Evolutionary conservation across 2,329 filamentous ascomycete genomes (phyloP).

Genomic region (Capronia epimyces): DNA sequence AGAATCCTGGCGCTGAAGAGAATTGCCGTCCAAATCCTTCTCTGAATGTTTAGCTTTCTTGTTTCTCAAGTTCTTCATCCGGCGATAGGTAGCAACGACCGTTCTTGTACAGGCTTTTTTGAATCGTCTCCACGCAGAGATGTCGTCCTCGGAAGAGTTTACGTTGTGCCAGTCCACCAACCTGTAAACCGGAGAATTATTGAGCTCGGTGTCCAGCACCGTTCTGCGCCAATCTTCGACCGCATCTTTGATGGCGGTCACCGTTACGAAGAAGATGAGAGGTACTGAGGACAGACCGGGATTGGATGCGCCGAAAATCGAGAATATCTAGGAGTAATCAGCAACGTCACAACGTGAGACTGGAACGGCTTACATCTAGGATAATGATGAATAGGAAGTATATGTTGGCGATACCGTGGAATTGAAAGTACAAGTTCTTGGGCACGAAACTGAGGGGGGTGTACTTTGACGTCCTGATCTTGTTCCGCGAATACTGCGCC

Average conservation of each 20-base stretch:
- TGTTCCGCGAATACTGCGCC: conserved; percentile 75
- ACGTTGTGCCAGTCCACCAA: conserved; percentile 86
- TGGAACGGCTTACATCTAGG: conserved; percentile 65
- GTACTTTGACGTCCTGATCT: conserved; percentile 97
- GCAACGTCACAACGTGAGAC: conserved; percentile 1
- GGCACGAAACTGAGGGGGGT: conserved; percentile 91
- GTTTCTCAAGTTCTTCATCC: conserved; percentile 37
- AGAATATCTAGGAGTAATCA: conserved; percentile 65
- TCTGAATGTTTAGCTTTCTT: conserved; percentile 46
- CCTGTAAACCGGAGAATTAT: conserved; percentile 91
- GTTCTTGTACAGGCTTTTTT: conserved; percentile 78
- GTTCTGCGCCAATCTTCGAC: conserved; percentile 94
- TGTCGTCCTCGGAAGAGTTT: conserved; percentile 80
- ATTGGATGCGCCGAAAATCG: conserved; percentile 88
- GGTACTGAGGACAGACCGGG: conserved; percentile 86
- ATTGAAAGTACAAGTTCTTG: conserved; percentile 96
- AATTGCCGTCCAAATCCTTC: conserved; percentile 47
- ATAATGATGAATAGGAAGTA: conserved; percentile 98
- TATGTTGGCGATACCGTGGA: conserved; percentile 96
- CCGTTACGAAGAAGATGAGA: conserved; percentile 80
- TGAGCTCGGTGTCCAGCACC: conserved; percentile 83
- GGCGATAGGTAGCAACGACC: conserved; percentile 51
- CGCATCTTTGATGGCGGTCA: conserved; percentile 90
- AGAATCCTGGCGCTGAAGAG: conserved; percentile 55
- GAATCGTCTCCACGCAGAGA: conserved; percentile 77